These are phyloP conservation scores for Tolypocladium ovalisporum DNA, from an alignment of 2,329 filamentous ascomycete species.

Conservation along the genomic window DNA sequence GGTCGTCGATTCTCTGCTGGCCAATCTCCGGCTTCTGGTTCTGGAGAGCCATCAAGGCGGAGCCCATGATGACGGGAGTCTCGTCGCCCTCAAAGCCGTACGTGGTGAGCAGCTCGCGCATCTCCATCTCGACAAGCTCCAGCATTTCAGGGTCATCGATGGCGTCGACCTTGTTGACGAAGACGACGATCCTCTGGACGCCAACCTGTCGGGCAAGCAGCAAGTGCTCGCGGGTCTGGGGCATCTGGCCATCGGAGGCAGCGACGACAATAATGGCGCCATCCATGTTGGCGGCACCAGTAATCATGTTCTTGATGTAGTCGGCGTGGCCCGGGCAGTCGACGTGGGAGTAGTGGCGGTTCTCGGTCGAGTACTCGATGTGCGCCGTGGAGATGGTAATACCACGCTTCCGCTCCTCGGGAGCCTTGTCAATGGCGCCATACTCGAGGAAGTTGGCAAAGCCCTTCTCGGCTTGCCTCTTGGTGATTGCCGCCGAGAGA, in stretches of 20 bases:
- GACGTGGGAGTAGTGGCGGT: constrained; percentile 97
- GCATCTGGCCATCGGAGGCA: constrained; percentile 98
- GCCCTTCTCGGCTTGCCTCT: constrained; percentile 92
- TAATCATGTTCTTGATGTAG: constrained; percentile 99
- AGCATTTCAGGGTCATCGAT: constrained; percentile 98
- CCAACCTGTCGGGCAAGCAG: constrained; percentile 96
- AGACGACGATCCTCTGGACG: constrained; percentile 96
- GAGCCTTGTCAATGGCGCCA: constrained; percentile 96
- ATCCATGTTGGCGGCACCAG: constrained; percentile 98
- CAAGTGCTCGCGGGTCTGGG: constrained; percentile 96
- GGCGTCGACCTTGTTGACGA: constrained; percentile 99
- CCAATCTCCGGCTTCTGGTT: constrained; percentile 81
- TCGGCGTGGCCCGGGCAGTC: constrained; percentile 99
- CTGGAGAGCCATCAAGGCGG: constrained; percentile 89
- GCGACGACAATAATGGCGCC: constrained; percentile 98
- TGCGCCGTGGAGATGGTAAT: constrained; percentile 98
- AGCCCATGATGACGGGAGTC: constrained; percentile 94
- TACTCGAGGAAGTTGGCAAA: constrained; percentile 93
- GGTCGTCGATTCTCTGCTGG: constrained; percentile 76
- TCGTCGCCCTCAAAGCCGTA: constrained; percentile 99
- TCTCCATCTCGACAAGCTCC: constrained; percentile 99
- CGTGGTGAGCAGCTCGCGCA: constrained; percentile 86
- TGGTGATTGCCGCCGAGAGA: constrained; percentile 96
- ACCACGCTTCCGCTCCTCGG: constrained; percentile 98
- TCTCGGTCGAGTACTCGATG: constrained; percentile 94